phyloP scores from a whole-genome alignment of 1,139 yeast species.

The Hansenula sp. region DNA sequence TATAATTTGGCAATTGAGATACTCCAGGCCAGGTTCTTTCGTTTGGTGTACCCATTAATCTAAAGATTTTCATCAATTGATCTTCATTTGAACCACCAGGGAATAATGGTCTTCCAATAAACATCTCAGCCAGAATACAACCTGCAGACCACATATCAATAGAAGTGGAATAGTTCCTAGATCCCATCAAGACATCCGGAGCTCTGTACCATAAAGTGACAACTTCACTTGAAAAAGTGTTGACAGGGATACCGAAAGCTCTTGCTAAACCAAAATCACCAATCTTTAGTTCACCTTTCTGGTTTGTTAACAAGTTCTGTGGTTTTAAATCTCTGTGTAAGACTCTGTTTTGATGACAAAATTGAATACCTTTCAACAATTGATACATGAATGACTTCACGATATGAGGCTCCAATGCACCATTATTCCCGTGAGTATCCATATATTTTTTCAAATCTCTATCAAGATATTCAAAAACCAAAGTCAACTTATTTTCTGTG shows the following conservation, averaged over 20 bases:
- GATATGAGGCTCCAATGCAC: slow-evolving; percentile 73
- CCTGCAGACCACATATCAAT: slow-evolving; percentile 99
- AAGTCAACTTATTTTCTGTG: slow-evolving; percentile 89
- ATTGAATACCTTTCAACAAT: slow-evolving; percentile 81
- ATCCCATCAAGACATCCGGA: slow-evolving; percentile 93
- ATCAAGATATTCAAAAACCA: slow-evolving; percentile 93
- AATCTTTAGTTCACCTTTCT: slow-evolving; percentile 84
- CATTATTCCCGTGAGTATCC: slow-evolving; percentile 80
- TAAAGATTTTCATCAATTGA: slow-evolving; percentile 82
- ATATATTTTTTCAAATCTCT: slow-evolving; percentile 89
- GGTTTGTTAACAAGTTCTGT: slow-evolving; percentile 82
- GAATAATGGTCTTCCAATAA: slow-evolving; percentile 94
- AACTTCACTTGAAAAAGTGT: slow-evolving; percentile 94
- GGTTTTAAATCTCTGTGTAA: slow-evolving; percentile 95
- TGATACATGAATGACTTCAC: slow-evolving; percentile 94
- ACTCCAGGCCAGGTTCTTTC: slow-evolving; percentile 97
- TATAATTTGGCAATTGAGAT: slow-evolving; percentile 78
- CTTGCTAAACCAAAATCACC: slow-evolving; percentile 98
- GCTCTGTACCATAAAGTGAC: slow-evolving; percentile 99
- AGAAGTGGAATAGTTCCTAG: slow-evolving; percentile 91
- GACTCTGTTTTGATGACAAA: slow-evolving; percentile 93
- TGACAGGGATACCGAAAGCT: slow-evolving; percentile 97
- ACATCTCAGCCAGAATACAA: slow-evolving; percentile 96
- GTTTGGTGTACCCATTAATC: slow-evolving; percentile 94
- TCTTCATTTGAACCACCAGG: slow-evolving; percentile 97